A percentile compares a stretch with the other conserved stretches of the same genome.
These are phyloP conservation scores for Sclerotinia subarctica DNA, from an alignment of 2,329 filamentous ascomycete species.

Conservation along the genomic window DNA sequence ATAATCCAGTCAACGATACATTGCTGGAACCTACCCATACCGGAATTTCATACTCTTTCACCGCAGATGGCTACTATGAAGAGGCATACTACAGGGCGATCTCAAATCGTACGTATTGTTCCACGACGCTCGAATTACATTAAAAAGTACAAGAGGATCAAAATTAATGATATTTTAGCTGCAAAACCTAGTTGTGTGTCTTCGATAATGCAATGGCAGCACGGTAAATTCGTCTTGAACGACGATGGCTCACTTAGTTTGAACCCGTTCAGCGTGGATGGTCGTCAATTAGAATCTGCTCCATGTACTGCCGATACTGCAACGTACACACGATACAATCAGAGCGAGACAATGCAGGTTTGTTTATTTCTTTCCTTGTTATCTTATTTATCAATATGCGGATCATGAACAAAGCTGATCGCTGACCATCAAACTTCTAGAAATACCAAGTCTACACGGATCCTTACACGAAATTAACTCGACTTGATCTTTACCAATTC, in stretches of 20 bases:
- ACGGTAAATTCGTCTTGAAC: slow-evolving; percentile 58
- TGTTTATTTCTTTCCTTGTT: slow-evolving; percentile 16
- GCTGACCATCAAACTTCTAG: slow-evolving; percentile 26
- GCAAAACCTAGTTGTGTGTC: slow-evolving; percentile 57
- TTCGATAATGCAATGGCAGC: slow-evolving; percentile 70
- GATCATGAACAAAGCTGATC: background rate
- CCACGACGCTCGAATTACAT: background rate
- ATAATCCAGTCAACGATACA: slow-evolving; percentile 62
- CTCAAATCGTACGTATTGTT: slow-evolving; percentile 56
- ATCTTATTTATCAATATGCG: background rate
- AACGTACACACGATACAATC: slow-evolving; percentile 64
- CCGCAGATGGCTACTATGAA: slow-evolving; percentile 64
- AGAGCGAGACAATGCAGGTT: slow-evolving; percentile 61
- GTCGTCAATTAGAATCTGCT: slow-evolving; percentile 62
- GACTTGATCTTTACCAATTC: slow-evolving; percentile 61
- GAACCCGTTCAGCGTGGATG: slow-evolving; percentile 61
- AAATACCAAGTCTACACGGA: slow-evolving; percentile 48
- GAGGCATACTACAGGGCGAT: slow-evolving; percentile 67
- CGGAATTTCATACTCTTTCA: slow-evolving; percentile 73
- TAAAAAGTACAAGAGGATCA: background rate
- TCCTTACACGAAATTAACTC: slow-evolving; percentile 57
- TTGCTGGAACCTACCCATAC: slow-evolving; percentile 64
- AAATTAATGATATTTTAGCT: slow-evolving; percentile 43
- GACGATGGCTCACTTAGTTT: slow-evolving; percentile 57
- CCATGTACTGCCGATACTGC: slow-evolving; percentile 54